Conservation (phyloP, 352 stramenopile genomes). For the Phytophthora ohioensis region DNA sequence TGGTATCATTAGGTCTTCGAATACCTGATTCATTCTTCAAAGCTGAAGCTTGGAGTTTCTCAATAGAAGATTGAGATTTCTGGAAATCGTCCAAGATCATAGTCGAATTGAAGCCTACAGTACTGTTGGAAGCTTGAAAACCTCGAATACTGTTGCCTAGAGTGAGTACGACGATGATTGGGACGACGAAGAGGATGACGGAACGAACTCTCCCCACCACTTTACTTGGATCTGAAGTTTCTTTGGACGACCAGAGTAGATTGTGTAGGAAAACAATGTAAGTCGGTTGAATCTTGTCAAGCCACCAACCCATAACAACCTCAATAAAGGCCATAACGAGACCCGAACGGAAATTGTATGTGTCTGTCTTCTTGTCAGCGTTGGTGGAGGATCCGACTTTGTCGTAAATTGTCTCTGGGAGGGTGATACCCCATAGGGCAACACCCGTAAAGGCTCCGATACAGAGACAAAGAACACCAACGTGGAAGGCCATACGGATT, state of each 20-base stretch:
- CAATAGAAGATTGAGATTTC: constrained; percentile 43
- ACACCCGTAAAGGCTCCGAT: constrained; percentile 48
- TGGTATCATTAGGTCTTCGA: constrained; percentile 36
- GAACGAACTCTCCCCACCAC: constrained; percentile 19
- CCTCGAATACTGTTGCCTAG: constrained; percentile 59
- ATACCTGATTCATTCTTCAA: constrained; percentile 33
- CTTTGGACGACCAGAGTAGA: constrained; percentile 42
- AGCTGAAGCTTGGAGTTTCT: constrained; percentile 30
- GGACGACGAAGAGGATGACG: constrained; percentile 48
- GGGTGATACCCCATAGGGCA: constrained; percentile 37
- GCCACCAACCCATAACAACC: constrained; percentile 46
- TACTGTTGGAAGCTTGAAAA: constrained; percentile 60
- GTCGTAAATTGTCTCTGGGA: constrained; percentile 49
- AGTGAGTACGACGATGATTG: constrained; percentile 49
- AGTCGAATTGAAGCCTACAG: constrained; percentile 53
- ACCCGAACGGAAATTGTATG: constrained; percentile 57
- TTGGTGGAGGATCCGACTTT: constrained; percentile 43
- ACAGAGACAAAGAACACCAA: constrained; percentile 32
- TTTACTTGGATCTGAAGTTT: constrained; percentile 17
- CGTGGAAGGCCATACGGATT: constrained; percentile 34
- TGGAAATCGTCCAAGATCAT: constrained; percentile 55
- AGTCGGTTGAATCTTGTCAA: constrained; percentile 48
- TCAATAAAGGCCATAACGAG: constrained; percentile 56
- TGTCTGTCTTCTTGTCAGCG: constrained; percentile 42
- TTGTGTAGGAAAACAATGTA: constrained; percentile 65